Base-by-base conservation (phyloP, 2,329 filamentous ascomycete species). In the Colletotrichum musae region DNA sequence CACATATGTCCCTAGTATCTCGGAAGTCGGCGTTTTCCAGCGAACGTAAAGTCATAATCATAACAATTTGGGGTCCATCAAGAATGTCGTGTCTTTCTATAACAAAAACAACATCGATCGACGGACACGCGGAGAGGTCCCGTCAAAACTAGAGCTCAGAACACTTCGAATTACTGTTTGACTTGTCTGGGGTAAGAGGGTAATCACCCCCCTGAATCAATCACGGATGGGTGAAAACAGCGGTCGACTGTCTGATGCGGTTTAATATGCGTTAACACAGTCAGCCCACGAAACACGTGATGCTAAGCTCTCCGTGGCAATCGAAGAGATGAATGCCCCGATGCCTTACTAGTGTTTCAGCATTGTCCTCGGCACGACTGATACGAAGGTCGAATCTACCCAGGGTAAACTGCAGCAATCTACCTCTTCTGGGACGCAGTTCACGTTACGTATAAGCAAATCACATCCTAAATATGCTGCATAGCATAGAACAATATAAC, bases 301-400 rank as follows among this genome's bases (percentile, higher is more conserved):
- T 90, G 45, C 90, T 90, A 45, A 91, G 81, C 6, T 84, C 84
- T 6, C 82, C 78, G 70, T 88, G 82, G 12, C 86, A 81, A 32
- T 92, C 90, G 70, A 91, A 91, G 74, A 92, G 83, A 45, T 82
- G 81, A 72, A 92, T 85, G 70, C 91, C 71, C 86, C 84, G 69
- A 89, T 88, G 39, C 84, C 85, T 51, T 91, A 83, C 76, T 85
- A 84, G 21, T 87, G 80, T 72, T 89, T 87, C 59, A 92, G 76
- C 28, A 86, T 85, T 48, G 86, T 88, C 13, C 86, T 89, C 74
- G 90, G 85, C 2, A 86, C 87, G 64, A 92, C 89, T 21, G 85
- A 90, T 0, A 88, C 90, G 72, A 89, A 86, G 15, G 90, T 90
- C 2, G 87, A 85, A 24, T 90, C 90, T 48, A 92, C 85, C 71